Conservation (phyloP, 306 rosid species). For the Boehmeria nivea region DNA sequence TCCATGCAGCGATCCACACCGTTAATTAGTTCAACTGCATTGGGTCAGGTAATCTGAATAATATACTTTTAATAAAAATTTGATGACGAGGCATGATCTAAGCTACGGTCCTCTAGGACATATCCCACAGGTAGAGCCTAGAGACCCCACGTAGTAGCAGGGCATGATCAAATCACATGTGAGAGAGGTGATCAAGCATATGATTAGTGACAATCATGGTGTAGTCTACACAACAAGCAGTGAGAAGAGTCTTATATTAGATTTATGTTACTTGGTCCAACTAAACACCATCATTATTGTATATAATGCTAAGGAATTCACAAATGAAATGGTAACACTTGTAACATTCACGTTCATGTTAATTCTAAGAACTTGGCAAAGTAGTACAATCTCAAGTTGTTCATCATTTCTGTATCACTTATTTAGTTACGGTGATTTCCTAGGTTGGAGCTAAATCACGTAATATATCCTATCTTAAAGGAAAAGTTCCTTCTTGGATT, state of each 20-base stretch:
- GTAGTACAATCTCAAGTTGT: background rate
- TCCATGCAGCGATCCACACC: no score
- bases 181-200: slow-evolving; percentile 22
- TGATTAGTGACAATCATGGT: slow-evolving; percentile 31
- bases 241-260: slow-evolving; percentile 20
- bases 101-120: background rate
- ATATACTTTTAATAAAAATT: no score
- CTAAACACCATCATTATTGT: slow-evolving; percentile 48
- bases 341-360: slow-evolving; percentile 7
- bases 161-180: slow-evolving; percentile 28
- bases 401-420: slow-evolving; percentile 20
- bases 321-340: slow-evolving; percentile 69
- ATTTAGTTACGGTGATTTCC: slow-evolving; percentile 11
- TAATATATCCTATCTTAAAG: slow-evolving; percentile 73
- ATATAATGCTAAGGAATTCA: slow-evolving; percentile 73
- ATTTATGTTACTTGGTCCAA: slow-evolving; percentile 29
- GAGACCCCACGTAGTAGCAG: slow-evolving; percentile 7
- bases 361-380: slow-evolving; percentile 3
- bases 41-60: no score
- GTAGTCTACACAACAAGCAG: slow-evolving; percentile 45
- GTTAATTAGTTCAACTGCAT: no score
- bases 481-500: slow-evolving; percentile 88
- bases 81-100: background rate
- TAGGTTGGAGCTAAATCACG: slow-evolving; percentile 99
- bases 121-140: background rate